Evolutionary conservation across 2,329 filamentous ascomycete genomes (phyloP), one percentile per base, ranked within the genome.

Genomic region (Reticulascus tulasneorum): DNA sequence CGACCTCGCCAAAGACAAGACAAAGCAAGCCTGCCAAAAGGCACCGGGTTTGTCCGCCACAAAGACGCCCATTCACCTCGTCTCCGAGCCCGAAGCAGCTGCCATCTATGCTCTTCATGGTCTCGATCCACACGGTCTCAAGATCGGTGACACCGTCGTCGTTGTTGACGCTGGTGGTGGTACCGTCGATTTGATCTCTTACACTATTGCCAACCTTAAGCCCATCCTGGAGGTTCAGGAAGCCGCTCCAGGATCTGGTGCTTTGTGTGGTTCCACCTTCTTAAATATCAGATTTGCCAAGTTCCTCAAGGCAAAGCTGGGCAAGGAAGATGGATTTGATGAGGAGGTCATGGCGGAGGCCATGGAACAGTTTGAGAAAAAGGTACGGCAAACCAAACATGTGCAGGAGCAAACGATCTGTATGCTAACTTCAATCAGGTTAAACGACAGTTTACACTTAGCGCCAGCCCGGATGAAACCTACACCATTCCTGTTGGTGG

Each of bases 141-240:
- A 66, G 41, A 47, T 64, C 10, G 66, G 64, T 17, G 67, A 71
- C 24, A 67, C 62, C 13, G 71, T 76, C 33, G 66, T 76, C 11
- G 63, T 76, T 4, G 71, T 71, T 24, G 73, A 77, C 45, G 72
- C 71, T 15, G 72, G 72, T 9, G 73, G 73, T 22, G 73, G 71
- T 17, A 74, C 71, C 2, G 71, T 71, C 2, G 73, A 77, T 48
- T 54, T 76, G 15, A 74, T 76, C 38, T 70, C 67, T 7, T 76
- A 76, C 43, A 64, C 67, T 37, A 63, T 76, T 24, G 62, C 54
- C 3, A 53, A 56, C 9, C 47, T 69, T 4, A 54, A 63, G 33
- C 70, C 69, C 3, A 57, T 60, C 12, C 53, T 74, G 7, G 59
- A 67, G 39, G 55, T 75, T n/a, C 58, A 62, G 37, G 71, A 75